Base-by-base conservation (phyloP, 1,284 basidiomycete species). In the Prillingera fragicola region DNA sequence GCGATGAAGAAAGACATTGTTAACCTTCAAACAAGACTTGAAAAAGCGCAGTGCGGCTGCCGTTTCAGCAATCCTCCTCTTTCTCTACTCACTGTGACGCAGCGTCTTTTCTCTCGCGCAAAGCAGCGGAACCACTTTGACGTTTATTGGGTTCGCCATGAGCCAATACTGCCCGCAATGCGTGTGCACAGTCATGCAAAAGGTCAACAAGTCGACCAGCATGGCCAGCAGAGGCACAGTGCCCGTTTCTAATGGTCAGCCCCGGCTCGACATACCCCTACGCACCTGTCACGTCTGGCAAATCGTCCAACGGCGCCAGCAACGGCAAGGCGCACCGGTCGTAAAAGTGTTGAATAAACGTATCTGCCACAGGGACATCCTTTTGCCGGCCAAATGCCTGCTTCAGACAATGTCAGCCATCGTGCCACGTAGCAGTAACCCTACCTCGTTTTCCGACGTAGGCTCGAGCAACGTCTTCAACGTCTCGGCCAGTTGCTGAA, bases 281-380 rank as follows among this genome's bases (percentile, higher is more conserved):
- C n/a, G n/a, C n/a, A n/a, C n/a, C 43, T 39, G 44, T 48, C 15
- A 48, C 29, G 15, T 90, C 85, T 4, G 87, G 82, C 17, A 96
- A 73, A 43, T 87, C 80, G 12, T 71, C 48, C 31, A 97, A 74
- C 1, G 95, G 92, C 59, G 79, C 80, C 71, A 91, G 85, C 36
- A 99, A 74, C 14, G 77, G 76, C 15, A 78, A 73, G 43, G 85
- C 77, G 62, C 84, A 89, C 34, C 79, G 74, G 29, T 80, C 76
- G 75, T 97, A 98, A 69, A 97, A 91, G 71, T 87, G 88, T 25
- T 90, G 84, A 59, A 92, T 74, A 74, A 94, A 98, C 47, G 81
- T 80, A 65, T 95, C 87, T 14, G 82, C 82, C 42, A 83, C 37
- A 2, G 49, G 27, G 17, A 37, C 6, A 19, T 52, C 46, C 24